These are phyloP conservation scores for Solanum aculeatissimum DNA, from an alignment of 305 asterid genomes.

Conservation along the genomic window DNA sequence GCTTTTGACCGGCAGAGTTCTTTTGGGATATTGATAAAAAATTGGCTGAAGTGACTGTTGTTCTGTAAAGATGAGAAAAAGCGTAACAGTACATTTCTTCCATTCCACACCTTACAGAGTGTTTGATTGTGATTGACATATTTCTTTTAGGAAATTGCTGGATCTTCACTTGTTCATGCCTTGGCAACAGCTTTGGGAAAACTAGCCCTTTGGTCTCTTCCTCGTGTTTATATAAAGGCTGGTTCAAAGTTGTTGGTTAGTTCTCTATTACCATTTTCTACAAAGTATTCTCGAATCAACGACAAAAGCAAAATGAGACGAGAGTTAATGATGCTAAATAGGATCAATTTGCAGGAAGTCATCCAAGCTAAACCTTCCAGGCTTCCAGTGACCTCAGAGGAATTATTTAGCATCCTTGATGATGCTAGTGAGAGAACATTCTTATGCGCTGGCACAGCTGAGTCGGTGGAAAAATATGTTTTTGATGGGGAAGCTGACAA, in stretches of 20 bases:
- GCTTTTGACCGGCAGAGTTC: not conserved
- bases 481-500: constrained; percentile 64
- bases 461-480: constrained; percentile 54
- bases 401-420: constrained; percentile 79
- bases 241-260: constrained; percentile 72
- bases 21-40: not conserved
- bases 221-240: constrained; percentile 61
- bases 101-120: not conserved
- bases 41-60: not conserved
- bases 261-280: not conserved
- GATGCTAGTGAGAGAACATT: constrained; percentile 94
- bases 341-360: constrained; percentile 50
- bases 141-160: constrained; percentile 55
- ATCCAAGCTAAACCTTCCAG: constrained; percentile 56
- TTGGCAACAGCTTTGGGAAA: constrained; percentile 48
- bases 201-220: constrained; percentile 63
- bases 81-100: not conserved
- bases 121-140: not conserved
- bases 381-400: constrained; percentile 58
- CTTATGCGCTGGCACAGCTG: constrained; percentile 84
- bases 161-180: constrained; percentile 41
- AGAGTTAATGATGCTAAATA: not conserved
- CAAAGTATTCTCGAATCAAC: not conserved
- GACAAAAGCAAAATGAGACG: not conserved
- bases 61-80: not conserved